Conservation (phyloP, 768 basidiomycete genomes). For the Pulveroboletus sp. region DNA sequence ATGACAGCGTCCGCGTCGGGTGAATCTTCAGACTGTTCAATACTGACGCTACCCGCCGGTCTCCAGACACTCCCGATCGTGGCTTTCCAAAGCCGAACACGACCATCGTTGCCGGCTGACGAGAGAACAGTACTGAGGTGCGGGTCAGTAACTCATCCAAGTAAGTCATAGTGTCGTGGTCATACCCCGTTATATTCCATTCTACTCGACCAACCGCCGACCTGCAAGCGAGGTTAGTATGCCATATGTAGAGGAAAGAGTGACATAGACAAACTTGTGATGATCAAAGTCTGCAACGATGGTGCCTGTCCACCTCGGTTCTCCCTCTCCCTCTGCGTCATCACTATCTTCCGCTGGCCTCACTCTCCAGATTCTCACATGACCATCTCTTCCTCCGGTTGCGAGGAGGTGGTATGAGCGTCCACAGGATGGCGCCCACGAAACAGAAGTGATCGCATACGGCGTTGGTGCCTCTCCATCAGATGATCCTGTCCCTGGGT, state of each 20-base stretch:
- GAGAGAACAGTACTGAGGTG: slow-evolving; percentile 69
- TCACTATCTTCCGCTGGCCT: slow-evolving; percentile 49
- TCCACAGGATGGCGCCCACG: slow-evolving; percentile 95
- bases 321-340: slow-evolving; percentile 41
- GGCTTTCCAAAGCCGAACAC: slow-evolving; percentile 82
- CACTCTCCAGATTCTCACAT: slow-evolving; percentile 86
- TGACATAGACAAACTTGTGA: slow-evolving; percentile 50
- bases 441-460: slow-evolving; percentile 72
- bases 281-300: slow-evolving; percentile 85
- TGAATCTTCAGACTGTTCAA: slow-evolving; percentile 64
- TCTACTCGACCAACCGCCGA: slow-evolving; percentile 81
- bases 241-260: neutral
- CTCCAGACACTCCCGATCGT: slow-evolving; percentile 82
- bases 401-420: slow-evolving; percentile 93
- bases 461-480: slow-evolving; percentile 38
- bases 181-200: slow-evolving; percentile 88
- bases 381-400: slow-evolving; percentile 82
- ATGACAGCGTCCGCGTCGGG: slow-evolving; percentile 41
- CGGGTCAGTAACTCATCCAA: slow-evolving; percentile 1
- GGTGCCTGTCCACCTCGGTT: slow-evolving; percentile 61
- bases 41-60: slow-evolving; percentile 74
- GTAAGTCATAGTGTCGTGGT: neutral
- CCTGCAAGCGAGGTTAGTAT: slow-evolving; percentile 32
- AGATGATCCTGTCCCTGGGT: slow-evolving; percentile 16
- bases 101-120: slow-evolving; percentile 78